A percentile compares a stretch with the other conserved stretches of the same genome.
Conservation (phyloP, 805 yeast species). For the Schwanniomyces polymorphus region DNA sequence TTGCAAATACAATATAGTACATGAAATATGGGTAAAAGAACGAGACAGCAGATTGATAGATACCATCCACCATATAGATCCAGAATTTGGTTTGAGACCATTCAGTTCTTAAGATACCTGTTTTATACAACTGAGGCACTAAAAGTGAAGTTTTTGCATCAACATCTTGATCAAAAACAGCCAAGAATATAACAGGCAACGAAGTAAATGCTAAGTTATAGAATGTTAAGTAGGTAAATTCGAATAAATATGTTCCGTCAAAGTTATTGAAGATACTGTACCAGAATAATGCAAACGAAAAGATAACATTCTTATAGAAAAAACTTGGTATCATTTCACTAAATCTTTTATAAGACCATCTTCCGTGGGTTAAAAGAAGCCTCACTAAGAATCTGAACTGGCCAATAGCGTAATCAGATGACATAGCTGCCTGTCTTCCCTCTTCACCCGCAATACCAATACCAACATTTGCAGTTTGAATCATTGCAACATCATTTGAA, state of each 20-base stretch:
- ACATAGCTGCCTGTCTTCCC: slow-evolving; percentile 88
- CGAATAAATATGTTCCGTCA: slow-evolving; percentile 79
- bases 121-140: slow-evolving; percentile 72
- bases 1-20: slow-evolving; percentile 28
- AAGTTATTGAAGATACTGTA: slow-evolving; percentile 71
- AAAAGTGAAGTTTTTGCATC: slow-evolving; percentile 64
- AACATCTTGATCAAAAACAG: slow-evolving; percentile 81
- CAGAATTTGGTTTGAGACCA: slow-evolving; percentile 70
- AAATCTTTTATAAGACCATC: slow-evolving; percentile 83
- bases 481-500: slow-evolving; percentile 88
- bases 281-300: slow-evolving; percentile 76
- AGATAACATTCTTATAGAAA: slow-evolving; percentile 77
- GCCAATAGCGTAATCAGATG: slow-evolving; percentile 83
- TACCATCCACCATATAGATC: slow-evolving; percentile 75
- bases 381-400: slow-evolving; percentile 74
- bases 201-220: slow-evolving; percentile 84
- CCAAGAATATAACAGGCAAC: slow-evolving; percentile 74
- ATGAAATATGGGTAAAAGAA: slow-evolving; percentile 72
- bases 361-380: slow-evolving; percentile 72
- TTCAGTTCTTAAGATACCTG: slow-evolving; percentile 71
- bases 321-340: slow-evolving; percentile 83
- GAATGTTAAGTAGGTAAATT: slow-evolving; percentile 77
- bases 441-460: slow-evolving; percentile 92
- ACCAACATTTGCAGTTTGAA: slow-evolving; percentile 84
- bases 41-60: slow-evolving; percentile 70